Percentiles rank a stretch among this genome's conserved stretches.
phyloP scores from a whole-genome alignment of 2,329 filamentous ascomycete species.

The Septoria petroselini region DNA sequence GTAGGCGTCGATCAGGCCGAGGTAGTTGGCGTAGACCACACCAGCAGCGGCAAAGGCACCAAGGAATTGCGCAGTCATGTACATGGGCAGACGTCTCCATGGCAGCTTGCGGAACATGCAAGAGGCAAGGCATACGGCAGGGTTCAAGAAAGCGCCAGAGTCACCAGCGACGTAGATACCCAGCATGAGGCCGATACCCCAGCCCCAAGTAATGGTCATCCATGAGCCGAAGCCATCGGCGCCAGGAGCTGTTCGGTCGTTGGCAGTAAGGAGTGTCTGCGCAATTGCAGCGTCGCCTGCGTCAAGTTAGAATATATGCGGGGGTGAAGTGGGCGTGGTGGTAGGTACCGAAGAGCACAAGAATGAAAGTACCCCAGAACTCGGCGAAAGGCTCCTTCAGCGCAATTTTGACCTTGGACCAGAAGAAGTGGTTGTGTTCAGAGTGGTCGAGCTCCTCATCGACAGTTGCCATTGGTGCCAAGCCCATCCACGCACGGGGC shows the following conservation, averaged over 20 bases:
- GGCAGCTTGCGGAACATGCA: conserved; percentile 67
- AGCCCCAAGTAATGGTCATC: conserved; percentile 46
- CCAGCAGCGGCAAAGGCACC: conserved; percentile 61
- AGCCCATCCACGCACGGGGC: conserved; percentile 33
- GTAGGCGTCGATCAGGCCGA: conserved; percentile 57
- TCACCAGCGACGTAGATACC: conserved; percentile 48
- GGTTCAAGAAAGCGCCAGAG: conserved; percentile 49
- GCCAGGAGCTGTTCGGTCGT: conserved; percentile 41
- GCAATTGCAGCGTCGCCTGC: conserved; percentile 44
- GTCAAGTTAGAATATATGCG: neutral
- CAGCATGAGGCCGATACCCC: conserved; percentile 64
- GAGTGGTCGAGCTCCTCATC: conserved; percentile 42
- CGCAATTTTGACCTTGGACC: conserved; percentile 42
- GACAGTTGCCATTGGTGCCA: conserved; percentile 44
- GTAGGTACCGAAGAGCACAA: conserved; percentile 41
- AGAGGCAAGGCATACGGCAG: conserved; percentile 66
- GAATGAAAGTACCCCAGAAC: conserved; percentile 45
- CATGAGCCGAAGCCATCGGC: conserved; percentile 44
- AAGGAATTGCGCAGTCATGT: conserved; percentile 62
- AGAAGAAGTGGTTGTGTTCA: conserved; percentile 40
- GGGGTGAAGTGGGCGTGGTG: neutral
- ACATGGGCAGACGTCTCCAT: conserved; percentile 67
- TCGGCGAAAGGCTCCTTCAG: conserved; percentile 47
- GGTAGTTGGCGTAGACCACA: conserved; percentile 48
- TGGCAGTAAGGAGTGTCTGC: conserved; percentile 43